Evolutionary conservation across 345 rosid genomes (phyloP), one percentile per base, ranked within the genome.

Genomic region (Lepidium aucheri): DNA sequence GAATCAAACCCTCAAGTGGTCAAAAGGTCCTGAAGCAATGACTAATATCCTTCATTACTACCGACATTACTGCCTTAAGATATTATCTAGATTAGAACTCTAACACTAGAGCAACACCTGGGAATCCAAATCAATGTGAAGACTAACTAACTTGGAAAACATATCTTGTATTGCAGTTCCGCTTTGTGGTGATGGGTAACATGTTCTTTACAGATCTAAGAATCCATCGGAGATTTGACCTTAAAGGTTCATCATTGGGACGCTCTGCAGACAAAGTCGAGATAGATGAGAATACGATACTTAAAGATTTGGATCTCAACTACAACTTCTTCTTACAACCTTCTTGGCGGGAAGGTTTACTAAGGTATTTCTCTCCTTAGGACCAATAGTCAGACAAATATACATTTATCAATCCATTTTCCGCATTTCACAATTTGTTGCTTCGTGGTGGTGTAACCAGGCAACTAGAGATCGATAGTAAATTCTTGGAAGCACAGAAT

Each of bases 161-260:
- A 62, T 74, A 45, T 56, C 36, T 78, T 77, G 54, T 42, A 22
- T 73, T 54, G 82, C 92, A 94, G 97, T 94, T 94, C 71, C 92
- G 97, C 32, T 94, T 90, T 71, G 99, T 94, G 62, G 97, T 94
- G 81, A 94, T 94, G 99, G 97, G 99, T 56, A 94, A 94, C 63
- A 86, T 94, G 99, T 90, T 94, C 89, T 94, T 90, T 83, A 94
- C 97, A 53, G 99, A 90, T 77, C 67, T 94, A 61, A 84, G 96
- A 78, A 94, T 94, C 62, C 99, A 94, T 59, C 75, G 99, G 63
- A 84, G 99, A 78, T 94, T 84, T 73, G 99, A 94, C 80, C 82
- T 94, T 78, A 94, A 94, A 78, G 99, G 99, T 57, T 94, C 99
- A 9, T 90, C 92, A 2, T 65, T 90, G 4, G 99, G 97, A 53